A percentile compares a stretch with the other conserved stretches of the same genome.
Conservation (phyloP, 2,329 filamentous ascomycete species). For the Akanthomyces uredinophilus region DNA sequence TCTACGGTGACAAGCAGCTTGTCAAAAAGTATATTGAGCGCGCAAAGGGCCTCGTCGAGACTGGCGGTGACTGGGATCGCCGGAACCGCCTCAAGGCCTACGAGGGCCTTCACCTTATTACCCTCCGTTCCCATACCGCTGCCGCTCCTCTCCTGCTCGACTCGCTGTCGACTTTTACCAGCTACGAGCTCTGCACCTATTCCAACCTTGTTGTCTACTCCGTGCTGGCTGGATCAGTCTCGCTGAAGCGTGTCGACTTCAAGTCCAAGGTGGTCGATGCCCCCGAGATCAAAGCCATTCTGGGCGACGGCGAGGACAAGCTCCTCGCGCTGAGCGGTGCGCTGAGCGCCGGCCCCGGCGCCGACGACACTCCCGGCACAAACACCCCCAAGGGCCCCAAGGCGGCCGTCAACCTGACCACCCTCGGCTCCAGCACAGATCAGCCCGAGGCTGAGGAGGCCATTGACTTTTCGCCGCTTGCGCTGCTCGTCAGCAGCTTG, state of each 20-base stretch:
- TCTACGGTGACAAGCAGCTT: conserved; percentile 88
- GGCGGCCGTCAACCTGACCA: conserved; percentile 84
- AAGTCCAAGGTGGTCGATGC: conserved; percentile 98
- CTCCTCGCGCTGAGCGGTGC: conserved; percentile 75
- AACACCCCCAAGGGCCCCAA: conserved; percentile 46
- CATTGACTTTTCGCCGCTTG: conserved; percentile 84
- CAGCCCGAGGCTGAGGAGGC: conserved; percentile 74
- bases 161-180: conserved; percentile 96
- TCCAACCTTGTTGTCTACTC: conserved; percentile 92
- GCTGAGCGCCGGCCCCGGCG: conserved; percentile 73
- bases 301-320: conserved; percentile 86
- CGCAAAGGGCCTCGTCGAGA: conserved; percentile 83
- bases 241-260: conserved; percentile 95
- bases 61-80: conserved; percentile 96
- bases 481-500: conserved; percentile 81
- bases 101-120: conserved; percentile 89
- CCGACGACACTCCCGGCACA: conserved; percentile 68
- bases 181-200: conserved; percentile 97
- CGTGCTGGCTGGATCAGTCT: conserved; percentile 88
- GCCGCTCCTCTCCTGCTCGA: conserved; percentile 92
- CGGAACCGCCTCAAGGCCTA: conserved; percentile 98
- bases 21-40: conserved; percentile 94
- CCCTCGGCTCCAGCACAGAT: conserved; percentile 65
- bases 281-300: conserved; percentile 94
- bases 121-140: conserved; percentile 81